phyloP scores from a whole-genome alignment of 2,329 filamentous ascomycete genomes.

The Clarireedia hainanense region DNA sequence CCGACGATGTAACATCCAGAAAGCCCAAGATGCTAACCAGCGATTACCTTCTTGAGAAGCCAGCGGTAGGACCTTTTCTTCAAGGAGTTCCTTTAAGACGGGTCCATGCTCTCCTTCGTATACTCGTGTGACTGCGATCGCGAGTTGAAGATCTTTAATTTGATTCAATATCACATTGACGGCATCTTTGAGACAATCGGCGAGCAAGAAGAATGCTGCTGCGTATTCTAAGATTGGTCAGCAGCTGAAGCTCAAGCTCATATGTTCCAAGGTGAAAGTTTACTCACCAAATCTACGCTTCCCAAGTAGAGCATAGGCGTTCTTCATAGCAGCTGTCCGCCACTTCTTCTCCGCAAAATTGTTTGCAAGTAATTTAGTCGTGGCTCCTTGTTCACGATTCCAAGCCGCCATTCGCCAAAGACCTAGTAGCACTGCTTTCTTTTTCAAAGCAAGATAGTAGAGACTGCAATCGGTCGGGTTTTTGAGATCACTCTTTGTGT shows the following conservation, averaged over 20 bases:
- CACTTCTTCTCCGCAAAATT: conserved; percentile 84
- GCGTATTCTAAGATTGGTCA: conserved; percentile 63
- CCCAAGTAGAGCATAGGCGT: conserved; percentile 90
- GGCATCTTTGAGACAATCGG: conserved; percentile 75
- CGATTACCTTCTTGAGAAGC: conserved; percentile 78
- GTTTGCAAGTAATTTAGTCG: conserved; percentile 73
- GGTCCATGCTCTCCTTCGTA: conserved; percentile 80
- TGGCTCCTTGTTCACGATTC: conserved; percentile 78
- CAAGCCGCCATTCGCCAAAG: conserved; percentile 92
- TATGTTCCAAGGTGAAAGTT: neutral
- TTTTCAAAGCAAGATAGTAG: conserved; percentile 83
- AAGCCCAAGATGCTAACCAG: conserved; percentile 93
- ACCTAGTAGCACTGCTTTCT: conserved; percentile 83
- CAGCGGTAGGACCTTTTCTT: conserved; percentile 69
- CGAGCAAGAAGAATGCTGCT: conserved; percentile 90
- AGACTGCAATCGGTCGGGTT: conserved; percentile 87
- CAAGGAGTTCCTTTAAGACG: conserved; percentile 64
- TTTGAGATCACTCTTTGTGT: conserved; percentile 77
- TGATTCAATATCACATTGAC: conserved; percentile 82
- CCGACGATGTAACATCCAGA: conserved; percentile 77
- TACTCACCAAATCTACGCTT: conserved; percentile 72
- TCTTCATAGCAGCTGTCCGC: conserved; percentile 86
- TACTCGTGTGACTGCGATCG: conserved; percentile 77
- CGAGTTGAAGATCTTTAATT: conserved; percentile 80
- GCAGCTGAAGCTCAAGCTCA: conserved; percentile 8